Conservation (phyloP, 2,329 filamentous ascomycete species). For the Fusarium coffeatum region DNA sequence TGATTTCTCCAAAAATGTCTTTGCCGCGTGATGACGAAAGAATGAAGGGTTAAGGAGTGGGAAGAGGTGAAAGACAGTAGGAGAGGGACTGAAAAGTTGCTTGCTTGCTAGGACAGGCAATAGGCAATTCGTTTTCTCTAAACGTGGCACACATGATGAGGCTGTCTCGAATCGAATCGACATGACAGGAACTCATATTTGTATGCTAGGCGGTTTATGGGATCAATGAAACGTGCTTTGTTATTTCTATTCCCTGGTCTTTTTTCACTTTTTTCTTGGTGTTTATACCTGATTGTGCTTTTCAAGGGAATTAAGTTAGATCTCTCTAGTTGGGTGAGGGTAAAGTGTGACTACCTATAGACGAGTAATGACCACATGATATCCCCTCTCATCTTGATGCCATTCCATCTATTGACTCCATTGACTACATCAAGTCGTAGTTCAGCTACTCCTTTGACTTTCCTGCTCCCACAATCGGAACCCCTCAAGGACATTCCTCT, state of each 20-base stretch:
- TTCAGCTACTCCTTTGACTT: neutral
- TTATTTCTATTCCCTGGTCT: constrained; percentile 18
- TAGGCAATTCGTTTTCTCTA: constrained; percentile 26
- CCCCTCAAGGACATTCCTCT: constrained; percentile 49
- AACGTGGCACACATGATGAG: constrained; percentile 34
- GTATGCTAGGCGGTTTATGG: constrained; percentile 46
- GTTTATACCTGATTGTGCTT: constrained; percentile 11
- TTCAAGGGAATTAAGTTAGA: neutral
- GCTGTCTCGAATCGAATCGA: constrained; percentile 9
- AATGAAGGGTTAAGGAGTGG: constrained; percentile 5
- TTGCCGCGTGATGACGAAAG: constrained; percentile 25
- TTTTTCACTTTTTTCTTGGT: constrained; percentile 19
- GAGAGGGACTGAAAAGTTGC: constrained; percentile 29
- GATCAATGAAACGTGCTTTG: constrained; percentile 46
- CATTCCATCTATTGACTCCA: neutral
- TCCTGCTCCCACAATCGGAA: constrained; percentile 47
- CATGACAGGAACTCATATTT: constrained; percentile 29
- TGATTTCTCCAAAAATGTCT: constrained; percentile 41
- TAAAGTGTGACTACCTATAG: constrained; percentile 36
- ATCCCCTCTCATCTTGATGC: constrained; percentile 14
- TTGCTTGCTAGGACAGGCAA: constrained; percentile 24
- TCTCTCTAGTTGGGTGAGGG: constrained; percentile 3
- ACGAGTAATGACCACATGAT: constrained; percentile 40
- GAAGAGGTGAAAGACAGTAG: constrained; percentile 8
- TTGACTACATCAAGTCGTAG: neutral